phyloP scores from a whole-genome alignment of 164 flowering plant genomes.

The Umbilicus rupestris region DNA sequence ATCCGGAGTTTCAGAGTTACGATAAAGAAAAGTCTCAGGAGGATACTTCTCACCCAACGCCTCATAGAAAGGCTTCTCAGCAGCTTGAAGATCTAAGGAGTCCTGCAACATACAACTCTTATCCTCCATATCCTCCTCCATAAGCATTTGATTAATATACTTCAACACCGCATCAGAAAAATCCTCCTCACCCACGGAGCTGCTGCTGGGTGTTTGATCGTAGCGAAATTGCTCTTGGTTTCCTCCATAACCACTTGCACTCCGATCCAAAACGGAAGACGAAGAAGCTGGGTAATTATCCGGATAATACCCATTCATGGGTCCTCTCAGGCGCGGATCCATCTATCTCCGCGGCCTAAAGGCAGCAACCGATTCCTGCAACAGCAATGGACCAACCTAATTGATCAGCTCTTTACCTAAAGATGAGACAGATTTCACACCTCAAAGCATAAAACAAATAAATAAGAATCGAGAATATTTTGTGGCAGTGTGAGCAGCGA shows the following conservation, averaged over 20 bases:
- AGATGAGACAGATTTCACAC: too few species aligned
- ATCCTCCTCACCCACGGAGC: constrained; percentile 5
- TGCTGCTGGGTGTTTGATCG: constrained; percentile 2
- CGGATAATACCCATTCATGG: too few species aligned
- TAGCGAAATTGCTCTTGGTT: not conserved
- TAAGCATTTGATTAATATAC: constrained; percentile 16
- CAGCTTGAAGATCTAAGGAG: constrained; percentile 12
- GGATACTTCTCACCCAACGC: constrained; percentile 25
- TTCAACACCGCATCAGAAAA: constrained; percentile 10
- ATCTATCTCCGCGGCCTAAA: too few species aligned
- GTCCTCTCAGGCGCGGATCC: too few species aligned
- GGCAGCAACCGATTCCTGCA: too few species aligned
- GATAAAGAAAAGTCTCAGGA: constrained; percentile 14
- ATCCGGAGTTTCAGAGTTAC: constrained; percentile 18
- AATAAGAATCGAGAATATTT: too few species aligned
- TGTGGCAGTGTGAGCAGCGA: too few species aligned
- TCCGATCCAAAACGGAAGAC: too few species aligned
- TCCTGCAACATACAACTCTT: constrained; percentile 13
- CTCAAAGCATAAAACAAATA: too few species aligned
- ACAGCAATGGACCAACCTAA: too few species aligned
- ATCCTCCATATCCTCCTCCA: constrained; percentile 19
- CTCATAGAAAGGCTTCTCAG: constrained; percentile 6
- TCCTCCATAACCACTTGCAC: not conserved
- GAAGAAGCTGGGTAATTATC: too few species aligned
- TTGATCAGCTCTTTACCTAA: too few species aligned